These are phyloP conservation scores for Cercospora brassicicola DNA, from an alignment of 2,329 filamentous ascomycete species.

Conservation along the genomic window DNA sequence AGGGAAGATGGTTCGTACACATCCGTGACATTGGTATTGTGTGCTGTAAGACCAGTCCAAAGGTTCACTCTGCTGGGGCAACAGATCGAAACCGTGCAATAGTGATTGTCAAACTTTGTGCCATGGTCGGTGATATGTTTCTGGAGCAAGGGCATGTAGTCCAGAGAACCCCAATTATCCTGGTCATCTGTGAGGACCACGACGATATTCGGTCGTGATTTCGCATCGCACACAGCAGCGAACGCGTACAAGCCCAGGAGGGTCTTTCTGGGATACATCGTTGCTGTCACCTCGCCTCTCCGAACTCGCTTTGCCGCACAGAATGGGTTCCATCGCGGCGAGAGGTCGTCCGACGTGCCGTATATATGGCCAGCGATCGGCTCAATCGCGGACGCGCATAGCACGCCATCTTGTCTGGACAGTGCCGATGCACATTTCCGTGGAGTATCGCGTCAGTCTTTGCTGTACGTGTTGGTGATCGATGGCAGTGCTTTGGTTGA, in stretches of 20 bases:
- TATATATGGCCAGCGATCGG: background rate
- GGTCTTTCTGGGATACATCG: background rate
- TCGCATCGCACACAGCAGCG: background rate
- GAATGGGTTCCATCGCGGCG: background rate
- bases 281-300: background rate
- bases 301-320: background rate
- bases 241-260: background rate
- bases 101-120: conserved; percentile 62
- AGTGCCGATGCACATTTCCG: background rate
- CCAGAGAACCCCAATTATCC: conserved; percentile 58
- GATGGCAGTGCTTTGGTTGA: background rate
- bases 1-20: conserved; percentile 32
- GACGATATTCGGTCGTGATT: conserved; percentile 55
- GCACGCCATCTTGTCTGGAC: background rate
- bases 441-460: background rate
- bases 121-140: conserved; percentile 43
- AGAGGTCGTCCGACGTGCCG: background rate
- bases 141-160: conserved; percentile 62
- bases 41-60: conserved; percentile 64
- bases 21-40: conserved; percentile 69
- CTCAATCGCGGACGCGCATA: background rate
- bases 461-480: background rate
- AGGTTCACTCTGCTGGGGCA: conserved; percentile 66
- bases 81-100: conserved; percentile 65
- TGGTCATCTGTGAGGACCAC: conserved; percentile 70